Base-by-base conservation (phyloP, 352 stramenopile species). In the Phytophthora foliorum region DNA sequence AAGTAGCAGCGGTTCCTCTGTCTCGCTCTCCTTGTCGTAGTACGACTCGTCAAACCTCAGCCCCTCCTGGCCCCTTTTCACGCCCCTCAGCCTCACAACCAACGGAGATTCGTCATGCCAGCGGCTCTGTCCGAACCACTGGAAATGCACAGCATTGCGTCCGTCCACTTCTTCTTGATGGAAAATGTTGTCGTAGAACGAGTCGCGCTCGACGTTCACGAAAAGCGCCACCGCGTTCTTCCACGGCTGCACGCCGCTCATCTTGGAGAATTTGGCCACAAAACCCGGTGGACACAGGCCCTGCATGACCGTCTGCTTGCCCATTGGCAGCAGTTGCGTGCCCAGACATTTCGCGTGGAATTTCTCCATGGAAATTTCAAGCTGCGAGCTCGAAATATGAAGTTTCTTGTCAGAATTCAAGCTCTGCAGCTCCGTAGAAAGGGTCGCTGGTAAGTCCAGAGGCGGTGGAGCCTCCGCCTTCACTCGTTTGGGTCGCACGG, bases 171-270 rank as follows among this genome's bases (percentile, higher is more conserved):
- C 46, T n/a, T 72, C 59, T 4, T 88, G 51, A 31, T 72, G 72
- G 62, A 91, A 91, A 22, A 72, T 57, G 24, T 86, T 88, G 29
- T 85, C 69, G 62, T 91, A 90, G 9, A 9, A 25, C 6, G 56
- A 64, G 14, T 49, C 45, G 19, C 38, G 59, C 11, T 82, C 67
- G 3, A 86, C 68, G 24, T 90, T 90, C 13, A 91, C 73, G 52
- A 90, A 91, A 27, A 92, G 48, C 45, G 56, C 65, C 34, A 92
- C 16, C 3, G 78, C 81, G 55, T 92, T 91, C 19, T 63, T 69
- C 77, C 78, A 92, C 17, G 57, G 24, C 65, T 89, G 81, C 4
- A 89, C 68, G 27, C 77, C 79, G 44, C 72, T 87, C 66, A 89
- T 77, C n/a, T 69, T 68, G 16, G 72, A 75, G 46, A 84, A 90